These are phyloP conservation scores for Ascomycota sp. DNA, from an alignment of 2,329 filamentous ascomycete genomes.

Conservation along the genomic window DNA sequence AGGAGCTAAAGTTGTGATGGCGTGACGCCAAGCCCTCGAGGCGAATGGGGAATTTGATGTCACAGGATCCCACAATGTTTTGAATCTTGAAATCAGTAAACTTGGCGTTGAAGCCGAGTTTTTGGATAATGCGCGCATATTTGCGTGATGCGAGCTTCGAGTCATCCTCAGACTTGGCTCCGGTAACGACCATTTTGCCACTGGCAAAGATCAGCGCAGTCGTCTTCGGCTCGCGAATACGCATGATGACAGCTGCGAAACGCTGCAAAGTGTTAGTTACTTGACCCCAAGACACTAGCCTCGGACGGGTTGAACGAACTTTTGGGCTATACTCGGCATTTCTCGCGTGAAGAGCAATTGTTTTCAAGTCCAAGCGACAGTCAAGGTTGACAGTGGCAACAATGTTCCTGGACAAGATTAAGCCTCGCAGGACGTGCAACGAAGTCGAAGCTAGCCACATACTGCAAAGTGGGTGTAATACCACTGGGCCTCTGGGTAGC, in stretches of 20 bases:
- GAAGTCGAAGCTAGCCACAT: conserved; percentile 39
- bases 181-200: conserved; percentile 98
- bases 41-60: conserved; percentile 98
- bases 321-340: conserved; percentile 98
- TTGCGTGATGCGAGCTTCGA: conserved; percentile 93
- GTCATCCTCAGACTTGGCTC: conserved; percentile 94
- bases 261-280: conserved; percentile 36
- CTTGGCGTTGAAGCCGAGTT: conserved; percentile 97
- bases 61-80: conserved; percentile 96
- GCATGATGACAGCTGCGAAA: conserved; percentile 98
- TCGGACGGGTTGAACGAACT: conserved; percentile 29
- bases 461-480: conserved; percentile 87
- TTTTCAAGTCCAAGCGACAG: conserved; percentile 95
- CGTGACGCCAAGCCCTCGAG: conserved; percentile 87
- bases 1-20: conserved; percentile 98
- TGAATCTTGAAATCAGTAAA: conserved; percentile 99
- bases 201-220: conserved; percentile 95
- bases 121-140: conserved; percentile 98
- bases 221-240: conserved; percentile 96
- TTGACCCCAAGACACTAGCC: neutral
- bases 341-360: conserved; percentile 90
- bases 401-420: conserved; percentile 65
- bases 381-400: conserved; percentile 97
- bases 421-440: conserved; percentile 25
- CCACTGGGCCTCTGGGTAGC: conserved; percentile 69